Evolutionary conservation across 805 yeast species (phyloP).

Genomic region (Lipomyces chichibuensis): DNA sequence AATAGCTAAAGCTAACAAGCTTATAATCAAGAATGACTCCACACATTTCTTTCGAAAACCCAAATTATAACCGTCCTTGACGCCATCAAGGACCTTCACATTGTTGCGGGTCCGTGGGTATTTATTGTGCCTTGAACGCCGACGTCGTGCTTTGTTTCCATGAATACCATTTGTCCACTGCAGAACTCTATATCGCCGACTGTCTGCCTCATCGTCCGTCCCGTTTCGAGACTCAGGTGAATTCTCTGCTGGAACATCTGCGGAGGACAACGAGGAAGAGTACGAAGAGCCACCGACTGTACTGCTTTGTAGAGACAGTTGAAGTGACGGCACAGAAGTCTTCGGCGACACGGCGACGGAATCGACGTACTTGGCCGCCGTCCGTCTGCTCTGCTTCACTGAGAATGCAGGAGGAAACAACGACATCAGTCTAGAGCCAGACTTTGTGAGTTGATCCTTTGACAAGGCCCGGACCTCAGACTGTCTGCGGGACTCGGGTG

Average conservation of each 20-base stretch:
- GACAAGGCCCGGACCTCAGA: not conserved
- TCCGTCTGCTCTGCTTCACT: not conserved
- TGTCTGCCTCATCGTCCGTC: not conserved
- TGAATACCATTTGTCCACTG: not conserved
- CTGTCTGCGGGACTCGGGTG: not conserved
- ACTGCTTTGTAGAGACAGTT: not conserved
- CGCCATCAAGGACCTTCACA: slow-evolving; percentile 27
- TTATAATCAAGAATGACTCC: slow-evolving; percentile 33
- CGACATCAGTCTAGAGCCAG: slow-evolving; percentile 5
- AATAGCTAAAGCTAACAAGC: slow-evolving; percentile 25
- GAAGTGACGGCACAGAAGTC: not conserved
- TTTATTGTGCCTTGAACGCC: not conserved
- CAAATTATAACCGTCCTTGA: slow-evolving; percentile 36
- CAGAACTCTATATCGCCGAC: not conserved
- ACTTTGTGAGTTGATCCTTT: not conserved
- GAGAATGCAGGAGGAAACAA: slow-evolving; percentile 5
- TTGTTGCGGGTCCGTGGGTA: not conserved
- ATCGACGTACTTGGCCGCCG: not conserved
- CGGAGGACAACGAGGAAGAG: slow-evolving; percentile 5
- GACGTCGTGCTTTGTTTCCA: not conserved
- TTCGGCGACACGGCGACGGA: not conserved
- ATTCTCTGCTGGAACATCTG: not conserved
- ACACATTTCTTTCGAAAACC: slow-evolving; percentile 35
- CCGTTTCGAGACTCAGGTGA: not conserved
- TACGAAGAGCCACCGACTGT: not conserved